Conservation (phyloP, 805 yeast genomes). For the Sporopachydermia lactativora region DNA sequence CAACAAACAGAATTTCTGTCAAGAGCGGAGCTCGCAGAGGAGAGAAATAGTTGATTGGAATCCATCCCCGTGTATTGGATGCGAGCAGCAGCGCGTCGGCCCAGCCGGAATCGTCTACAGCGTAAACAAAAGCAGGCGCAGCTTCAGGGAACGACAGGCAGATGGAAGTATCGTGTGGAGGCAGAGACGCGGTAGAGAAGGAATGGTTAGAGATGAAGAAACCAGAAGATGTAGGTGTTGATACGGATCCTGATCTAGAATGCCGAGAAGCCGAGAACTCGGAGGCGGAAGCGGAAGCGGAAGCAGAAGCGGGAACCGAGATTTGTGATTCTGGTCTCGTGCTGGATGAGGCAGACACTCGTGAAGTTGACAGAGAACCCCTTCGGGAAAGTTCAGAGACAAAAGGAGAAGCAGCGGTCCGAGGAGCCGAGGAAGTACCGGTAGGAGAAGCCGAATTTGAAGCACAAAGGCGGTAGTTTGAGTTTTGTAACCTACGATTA, state of each 20-base stretch:
- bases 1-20: not conserved
- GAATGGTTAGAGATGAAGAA: not conserved
- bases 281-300: too few relatives aligned
- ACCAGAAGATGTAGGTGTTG: not conserved
- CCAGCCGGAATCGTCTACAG: conserved; percentile 76
- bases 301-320: too few relatives aligned
- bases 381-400: too few relatives aligned
- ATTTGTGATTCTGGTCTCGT: too few relatives aligned
- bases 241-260: not conserved
- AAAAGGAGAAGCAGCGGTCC: too few relatives aligned
- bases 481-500: too few relatives aligned
- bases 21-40: not conserved
- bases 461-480: too few relatives aligned
- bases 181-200: not conserved
- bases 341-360: too few relatives aligned
- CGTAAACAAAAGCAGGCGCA: conserved; percentile 65
- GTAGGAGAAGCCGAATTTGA: too few relatives aligned
- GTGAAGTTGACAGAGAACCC: too few relatives aligned
- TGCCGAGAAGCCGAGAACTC: too few relatives aligned
- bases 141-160: conserved; percentile 58
- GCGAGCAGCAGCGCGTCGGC: conserved; percentile 68
- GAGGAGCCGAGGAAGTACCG: too few relatives aligned
- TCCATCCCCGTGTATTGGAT: conserved; percentile 63
- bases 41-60: conserved; percentile 63
- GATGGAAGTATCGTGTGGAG: conserved; percentile 39